Evolutionary conservation across 805 yeast species (phyloP).

Genomic region (Vanderwaltozyma verrucispora): DNA sequence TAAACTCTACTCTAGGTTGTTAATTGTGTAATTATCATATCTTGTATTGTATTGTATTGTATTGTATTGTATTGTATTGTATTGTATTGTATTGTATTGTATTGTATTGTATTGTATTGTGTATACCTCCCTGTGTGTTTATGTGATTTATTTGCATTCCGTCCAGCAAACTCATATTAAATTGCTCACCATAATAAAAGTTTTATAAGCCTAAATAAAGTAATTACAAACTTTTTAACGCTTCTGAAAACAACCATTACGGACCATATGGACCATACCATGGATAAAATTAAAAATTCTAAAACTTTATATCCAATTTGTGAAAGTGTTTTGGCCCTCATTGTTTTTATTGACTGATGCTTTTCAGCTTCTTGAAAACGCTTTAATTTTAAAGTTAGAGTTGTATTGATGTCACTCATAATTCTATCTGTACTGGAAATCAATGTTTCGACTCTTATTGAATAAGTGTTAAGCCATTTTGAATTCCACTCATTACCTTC

Average conservation of each 20-base stretch:
- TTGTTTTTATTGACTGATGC: slow-evolving; percentile 16
- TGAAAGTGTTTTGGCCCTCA: slow-evolving; percentile 17
- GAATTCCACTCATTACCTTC: slow-evolving; percentile 26
- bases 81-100: too few relatives aligned
- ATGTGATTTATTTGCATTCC: too few relatives aligned
- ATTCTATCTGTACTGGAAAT: slow-evolving; percentile 56
- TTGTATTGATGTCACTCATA: slow-evolving; percentile 64
- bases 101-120: too few relatives aligned
- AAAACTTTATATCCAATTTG: slow-evolving; percentile 17
- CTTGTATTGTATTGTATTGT: too few relatives aligned
- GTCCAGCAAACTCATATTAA: too few relatives aligned
- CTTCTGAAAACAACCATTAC: slow-evolving; percentile 16
- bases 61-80: too few relatives aligned
- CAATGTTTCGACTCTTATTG: slow-evolving; percentile 48
- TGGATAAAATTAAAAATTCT: slow-evolving; percentile 20
- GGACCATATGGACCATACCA: slow-evolving; percentile 26
- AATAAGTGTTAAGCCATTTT: slow-evolving; percentile 29
- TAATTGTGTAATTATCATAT: too few relatives aligned
- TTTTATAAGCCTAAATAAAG: slow-evolving; percentile 11
- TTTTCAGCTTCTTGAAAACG: slow-evolving; percentile 26
- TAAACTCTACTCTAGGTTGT: too few relatives aligned
- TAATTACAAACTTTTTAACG: slow-evolving; percentile 8
- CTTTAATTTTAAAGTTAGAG: slow-evolving; percentile 48
- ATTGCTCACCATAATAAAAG: slow-evolving; percentile 20
- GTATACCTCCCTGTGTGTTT: too few relatives aligned